These are phyloP conservation scores for Eucalyptus pumila DNA, from an alignment of 345 rosid genomes.

Conservation along the genomic window DNA sequence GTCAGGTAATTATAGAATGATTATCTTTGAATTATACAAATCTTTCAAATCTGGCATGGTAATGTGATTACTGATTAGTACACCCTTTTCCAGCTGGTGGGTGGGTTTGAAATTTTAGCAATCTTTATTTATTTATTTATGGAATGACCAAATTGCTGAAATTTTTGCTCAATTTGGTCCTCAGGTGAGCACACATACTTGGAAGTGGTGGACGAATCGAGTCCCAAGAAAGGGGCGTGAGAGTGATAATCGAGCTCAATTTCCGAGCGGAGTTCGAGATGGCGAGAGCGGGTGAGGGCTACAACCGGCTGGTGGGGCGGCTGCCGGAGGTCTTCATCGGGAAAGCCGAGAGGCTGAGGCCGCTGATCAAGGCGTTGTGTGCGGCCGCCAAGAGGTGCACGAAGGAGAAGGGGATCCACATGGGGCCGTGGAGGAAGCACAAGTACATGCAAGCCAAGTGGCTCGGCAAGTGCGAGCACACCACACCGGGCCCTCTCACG, in stretches of 20 bases:
- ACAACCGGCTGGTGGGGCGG: conserved; percentile 25
- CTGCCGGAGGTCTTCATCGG: conserved; percentile 70
- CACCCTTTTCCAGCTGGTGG: not conserved
- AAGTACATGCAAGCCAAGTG: conserved; percentile 89
- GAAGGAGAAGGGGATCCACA: conserved; percentile 80
- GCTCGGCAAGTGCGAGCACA: conserved; percentile 43
- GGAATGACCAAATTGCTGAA: not conserved
- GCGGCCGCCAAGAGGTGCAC: conserved; percentile 52
- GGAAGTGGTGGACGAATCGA: conserved; percentile 47
- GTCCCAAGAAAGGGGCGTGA: conserved; percentile 28
- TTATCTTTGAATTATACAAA: not conserved
- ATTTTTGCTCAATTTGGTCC: not conserved
- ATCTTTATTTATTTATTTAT: too few relatives aligned
- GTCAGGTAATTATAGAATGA: conserved; percentile 29
- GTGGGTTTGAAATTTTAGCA: not conserved
- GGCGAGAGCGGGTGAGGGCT: conserved; percentile 61
- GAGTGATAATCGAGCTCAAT: conserved; percentile 60
- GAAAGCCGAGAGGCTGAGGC: conserved; percentile 56
- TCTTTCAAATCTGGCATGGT: not conserved
- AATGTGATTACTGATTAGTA: not conserved
- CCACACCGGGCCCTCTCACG: conserved; percentile 2
- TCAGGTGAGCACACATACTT: conserved; percentile 59
- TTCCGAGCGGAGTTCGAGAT: conserved; percentile 77
- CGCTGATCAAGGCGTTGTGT: conserved; percentile 61
- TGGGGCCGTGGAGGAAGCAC: conserved; percentile 90